phyloP scores from a whole-genome alignment of 148 eudicot genomes.

The Rhododendron williamsianum region DNA sequence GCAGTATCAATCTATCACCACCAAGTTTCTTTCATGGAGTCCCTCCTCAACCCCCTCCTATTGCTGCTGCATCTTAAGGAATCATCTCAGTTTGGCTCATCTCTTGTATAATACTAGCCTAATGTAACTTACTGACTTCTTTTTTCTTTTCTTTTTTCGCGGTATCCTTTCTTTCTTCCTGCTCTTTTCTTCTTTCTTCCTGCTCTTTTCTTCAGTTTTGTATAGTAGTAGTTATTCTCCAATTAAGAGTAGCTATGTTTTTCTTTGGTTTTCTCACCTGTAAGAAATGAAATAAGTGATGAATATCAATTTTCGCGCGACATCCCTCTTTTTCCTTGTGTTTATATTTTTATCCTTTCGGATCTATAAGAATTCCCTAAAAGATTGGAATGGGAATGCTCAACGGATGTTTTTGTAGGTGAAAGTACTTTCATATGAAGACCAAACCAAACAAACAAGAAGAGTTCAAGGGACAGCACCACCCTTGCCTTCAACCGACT shows the following conservation, averaged over 20 bases:
- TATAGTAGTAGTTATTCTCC: neutral
- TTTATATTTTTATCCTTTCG: neutral
- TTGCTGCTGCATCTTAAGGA: conserved; percentile 6
- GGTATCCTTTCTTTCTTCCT: conserved; percentile 2
- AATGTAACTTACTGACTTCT: neutral
- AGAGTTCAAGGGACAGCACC: neutral
- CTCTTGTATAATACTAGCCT: conserved; percentile 11
- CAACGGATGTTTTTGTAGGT: neutral
- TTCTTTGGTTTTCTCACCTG: neutral
- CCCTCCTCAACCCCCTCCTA: neutral
- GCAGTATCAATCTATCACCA: neutral
- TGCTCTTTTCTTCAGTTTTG: neutral
- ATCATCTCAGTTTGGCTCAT: neutral
- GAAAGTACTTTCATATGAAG: neutral
- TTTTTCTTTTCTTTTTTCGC: neutral
- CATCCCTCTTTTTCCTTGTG: neutral
- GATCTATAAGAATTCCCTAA: neutral
- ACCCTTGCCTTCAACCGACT: neutral
- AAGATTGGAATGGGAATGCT: neutral
- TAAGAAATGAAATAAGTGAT: conserved; percentile 13
- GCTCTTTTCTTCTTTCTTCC: neutral
- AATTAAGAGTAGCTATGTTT: neutral
- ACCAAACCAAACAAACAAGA: neutral
- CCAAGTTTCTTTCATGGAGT: conserved; percentile 1
- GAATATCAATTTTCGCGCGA: neutral